Conservation (phyloP, 257 asterid genomes). For the Forsythia viridissima region DNA sequence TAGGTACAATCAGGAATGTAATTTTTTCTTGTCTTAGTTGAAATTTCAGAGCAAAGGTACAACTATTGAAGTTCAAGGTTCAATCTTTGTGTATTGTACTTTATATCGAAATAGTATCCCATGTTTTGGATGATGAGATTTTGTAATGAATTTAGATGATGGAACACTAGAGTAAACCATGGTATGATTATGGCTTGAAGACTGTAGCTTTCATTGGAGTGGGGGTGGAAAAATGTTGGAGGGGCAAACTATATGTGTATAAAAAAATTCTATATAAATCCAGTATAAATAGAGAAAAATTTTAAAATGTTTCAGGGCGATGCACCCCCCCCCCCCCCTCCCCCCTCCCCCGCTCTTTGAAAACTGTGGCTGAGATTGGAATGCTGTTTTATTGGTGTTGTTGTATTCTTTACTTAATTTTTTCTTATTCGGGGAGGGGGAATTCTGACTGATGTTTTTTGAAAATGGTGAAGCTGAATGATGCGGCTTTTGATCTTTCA, state of each 20-base stretch:
- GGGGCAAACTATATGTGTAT: too few relatives aligned
- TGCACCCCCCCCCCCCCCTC: too few relatives aligned
- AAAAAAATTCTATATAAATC: too few relatives aligned
- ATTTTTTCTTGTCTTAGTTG: background rate
- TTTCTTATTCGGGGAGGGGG: background rate
- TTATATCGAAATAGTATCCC: background rate
- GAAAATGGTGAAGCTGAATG: conserved; percentile 69
- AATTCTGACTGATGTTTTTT: conserved; percentile 14
- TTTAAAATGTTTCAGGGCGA: too few relatives aligned
- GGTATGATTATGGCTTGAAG: background rate
- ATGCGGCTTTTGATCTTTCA: conserved; percentile 99
- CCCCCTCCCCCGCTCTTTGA: too few relatives aligned
- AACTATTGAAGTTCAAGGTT: background rate
- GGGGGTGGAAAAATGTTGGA: background rate
- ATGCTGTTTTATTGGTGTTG: conserved; percentile 5
- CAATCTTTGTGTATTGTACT: background rate
- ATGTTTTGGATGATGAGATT: background rate
- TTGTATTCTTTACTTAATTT: conserved; percentile 2
- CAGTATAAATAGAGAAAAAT: too few relatives aligned
- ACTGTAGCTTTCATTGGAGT: background rate
- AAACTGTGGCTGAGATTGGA: background rate
- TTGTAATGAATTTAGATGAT: background rate
- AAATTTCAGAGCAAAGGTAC: background rate
- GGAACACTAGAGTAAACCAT: background rate
- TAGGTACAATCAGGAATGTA: too few relatives aligned